Percentiles rank a stretch among this genome's conserved stretches.
phyloP scores from a whole-genome alignment of 345 rosid genomes.

The Ricinus communis region DNA sequence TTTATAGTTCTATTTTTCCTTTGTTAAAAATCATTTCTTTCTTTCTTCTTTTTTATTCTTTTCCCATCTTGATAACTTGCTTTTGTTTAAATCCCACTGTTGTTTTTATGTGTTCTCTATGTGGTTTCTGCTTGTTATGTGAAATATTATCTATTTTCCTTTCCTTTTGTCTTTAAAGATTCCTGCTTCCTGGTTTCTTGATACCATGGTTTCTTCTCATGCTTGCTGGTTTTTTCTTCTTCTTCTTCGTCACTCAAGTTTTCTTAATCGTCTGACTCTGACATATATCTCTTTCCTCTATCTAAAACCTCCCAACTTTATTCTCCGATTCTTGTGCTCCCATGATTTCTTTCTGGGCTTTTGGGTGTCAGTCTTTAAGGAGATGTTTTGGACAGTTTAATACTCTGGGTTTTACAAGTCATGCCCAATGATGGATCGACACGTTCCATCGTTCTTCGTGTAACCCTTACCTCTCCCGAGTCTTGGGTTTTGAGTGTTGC shows the following conservation, averaged over 20 bases:
- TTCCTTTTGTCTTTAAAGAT: too few relatives aligned
- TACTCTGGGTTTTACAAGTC: conserved; percentile 1
- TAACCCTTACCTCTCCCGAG: not conserved
- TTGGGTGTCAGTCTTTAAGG: conserved; percentile 1
- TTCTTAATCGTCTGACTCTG: conserved; percentile 7
- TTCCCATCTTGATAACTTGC: too few relatives aligned
- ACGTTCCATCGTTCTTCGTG: conserved; percentile 27
- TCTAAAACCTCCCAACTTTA: not conserved
- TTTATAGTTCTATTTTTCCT: not conserved
- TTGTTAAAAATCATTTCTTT: not conserved
- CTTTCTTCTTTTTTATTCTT: too few relatives aligned
- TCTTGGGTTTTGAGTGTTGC: not conserved
- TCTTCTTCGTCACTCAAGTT: too few relatives aligned
- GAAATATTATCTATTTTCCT: too few relatives aligned
- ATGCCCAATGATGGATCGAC: conserved; percentile 22
- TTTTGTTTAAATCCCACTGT: too few relatives aligned
- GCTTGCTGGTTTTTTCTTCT: not conserved
- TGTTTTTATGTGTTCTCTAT: too few relatives aligned
- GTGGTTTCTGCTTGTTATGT: too few relatives aligned
- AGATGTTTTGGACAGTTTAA: not conserved
- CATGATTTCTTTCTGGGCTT: conserved; percentile 14
- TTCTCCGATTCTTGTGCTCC: not conserved
- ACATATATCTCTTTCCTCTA: not conserved
- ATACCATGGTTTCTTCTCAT: not conserved
- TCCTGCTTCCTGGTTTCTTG: conserved; percentile 3